Percentiles rank a stretch among this genome's conserved stretches.
These are phyloP conservation scores for Naganishia kalamii DNA, from an alignment of 768 basidiomycete species.

Conservation along the genomic window DNA sequence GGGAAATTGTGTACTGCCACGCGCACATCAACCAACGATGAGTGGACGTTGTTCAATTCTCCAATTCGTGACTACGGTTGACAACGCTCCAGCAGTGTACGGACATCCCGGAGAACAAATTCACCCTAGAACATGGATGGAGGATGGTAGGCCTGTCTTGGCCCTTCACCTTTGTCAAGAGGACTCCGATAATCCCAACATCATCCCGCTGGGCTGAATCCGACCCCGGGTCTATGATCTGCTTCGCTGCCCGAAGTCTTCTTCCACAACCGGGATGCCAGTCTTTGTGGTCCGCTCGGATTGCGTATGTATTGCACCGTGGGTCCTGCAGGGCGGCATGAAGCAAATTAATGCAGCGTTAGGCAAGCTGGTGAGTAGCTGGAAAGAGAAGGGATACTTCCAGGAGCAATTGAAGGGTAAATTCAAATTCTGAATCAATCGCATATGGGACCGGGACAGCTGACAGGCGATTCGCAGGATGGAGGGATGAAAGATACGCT, in stretches of 20 bases:
- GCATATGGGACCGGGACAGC: background rate
- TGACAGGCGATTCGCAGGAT: constrained; percentile 51
- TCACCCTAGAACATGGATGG: background rate
- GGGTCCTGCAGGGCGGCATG: constrained; percentile 53
- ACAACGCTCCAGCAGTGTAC: background rate
- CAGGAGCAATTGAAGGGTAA: constrained; percentile 42
- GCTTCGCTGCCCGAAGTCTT: background rate
- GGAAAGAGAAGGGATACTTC: constrained; percentile 44
- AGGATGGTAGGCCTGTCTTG: background rate
- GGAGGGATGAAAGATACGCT: constrained; percentile 75
- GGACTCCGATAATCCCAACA: background rate
- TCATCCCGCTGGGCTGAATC: background rate
- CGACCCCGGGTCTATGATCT: background rate
- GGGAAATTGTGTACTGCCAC: too few relatives aligned
- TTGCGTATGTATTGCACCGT: background rate
- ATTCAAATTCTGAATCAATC: constrained; percentile 34
- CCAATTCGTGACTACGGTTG: too few relatives aligned
- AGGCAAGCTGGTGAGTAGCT: constrained; percentile 34
- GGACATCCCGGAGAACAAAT: background rate
- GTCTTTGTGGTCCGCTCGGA: background rate
- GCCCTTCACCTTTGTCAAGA: background rate
- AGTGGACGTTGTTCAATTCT: too few relatives aligned
- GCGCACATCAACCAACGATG: too few relatives aligned
- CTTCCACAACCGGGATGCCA: background rate
- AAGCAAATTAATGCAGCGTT: constrained; percentile 33